Conservation (phyloP, 306 rosid genomes). For the Spatholobus suberectus region DNA sequence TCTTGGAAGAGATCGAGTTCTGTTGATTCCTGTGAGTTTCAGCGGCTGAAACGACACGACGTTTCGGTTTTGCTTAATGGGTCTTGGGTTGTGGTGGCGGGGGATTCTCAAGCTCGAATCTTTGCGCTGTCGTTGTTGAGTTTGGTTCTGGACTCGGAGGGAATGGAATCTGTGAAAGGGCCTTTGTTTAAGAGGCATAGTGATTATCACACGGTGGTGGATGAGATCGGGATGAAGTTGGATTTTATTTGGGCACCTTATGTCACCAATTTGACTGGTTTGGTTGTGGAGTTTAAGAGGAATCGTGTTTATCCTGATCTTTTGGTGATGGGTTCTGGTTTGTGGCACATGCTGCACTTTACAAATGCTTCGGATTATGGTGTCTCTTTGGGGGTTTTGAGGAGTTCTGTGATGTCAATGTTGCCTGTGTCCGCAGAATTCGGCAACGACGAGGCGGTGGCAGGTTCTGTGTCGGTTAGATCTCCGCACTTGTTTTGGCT, state of each 20-base stretch:
- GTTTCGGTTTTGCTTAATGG: conserved; percentile 87
- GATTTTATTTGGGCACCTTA: conserved; percentile 94
- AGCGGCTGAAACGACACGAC: conserved; percentile 57
- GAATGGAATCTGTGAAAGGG: conserved; percentile 48
- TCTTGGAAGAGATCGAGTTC: conserved; percentile 60
- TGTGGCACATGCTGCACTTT: conserved; percentile 87
- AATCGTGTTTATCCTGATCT: conserved; percentile 76
- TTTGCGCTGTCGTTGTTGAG: conserved; percentile 60
- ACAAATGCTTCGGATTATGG: conserved; percentile 72
- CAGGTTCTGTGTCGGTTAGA: conserved; percentile 55
- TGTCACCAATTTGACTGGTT: conserved; percentile 62
- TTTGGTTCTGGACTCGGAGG: conserved; percentile 64
- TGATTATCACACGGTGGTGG: conserved; percentile 66
- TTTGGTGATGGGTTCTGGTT: conserved; percentile 80
- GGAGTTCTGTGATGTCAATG: conserved; percentile 57
- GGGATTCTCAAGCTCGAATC: conserved; percentile 87
- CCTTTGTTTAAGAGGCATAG: conserved; percentile 79
- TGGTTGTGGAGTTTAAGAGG: conserved; percentile 56
- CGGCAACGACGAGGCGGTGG: conserved; percentile 48
- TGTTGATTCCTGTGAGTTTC: conserved; percentile 66
- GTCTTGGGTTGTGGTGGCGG: conserved; percentile 88
- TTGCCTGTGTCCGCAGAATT: conserved; percentile 64
- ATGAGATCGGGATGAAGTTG: conserved; percentile 73
- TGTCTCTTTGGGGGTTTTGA: conserved; percentile 46
- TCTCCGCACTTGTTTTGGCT: conserved; percentile 89